Evolutionary conservation across 306 rosid genomes (phyloP).

Genomic region (Cucumis hystrix): DNA sequence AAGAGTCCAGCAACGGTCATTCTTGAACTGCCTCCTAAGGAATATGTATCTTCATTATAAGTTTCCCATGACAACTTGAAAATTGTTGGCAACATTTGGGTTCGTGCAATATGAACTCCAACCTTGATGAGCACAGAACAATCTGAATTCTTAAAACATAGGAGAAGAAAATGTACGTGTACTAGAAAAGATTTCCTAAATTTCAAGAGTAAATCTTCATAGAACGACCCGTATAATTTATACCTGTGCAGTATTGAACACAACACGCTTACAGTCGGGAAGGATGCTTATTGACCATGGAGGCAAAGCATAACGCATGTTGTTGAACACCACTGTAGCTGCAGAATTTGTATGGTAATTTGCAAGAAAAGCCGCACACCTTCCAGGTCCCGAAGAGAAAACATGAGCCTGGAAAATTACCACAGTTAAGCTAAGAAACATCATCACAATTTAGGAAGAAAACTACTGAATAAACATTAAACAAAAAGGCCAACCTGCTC

Average conservation of each 20-base stretch:
- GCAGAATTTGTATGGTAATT: conserved; percentile 44
- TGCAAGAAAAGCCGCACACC: conserved; percentile 84
- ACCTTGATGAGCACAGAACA: conserved; percentile 39
- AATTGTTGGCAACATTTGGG: conserved; percentile 51
- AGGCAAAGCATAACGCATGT: conserved; percentile 61
- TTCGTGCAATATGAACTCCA: conserved; percentile 46
- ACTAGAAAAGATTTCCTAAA: background rate
- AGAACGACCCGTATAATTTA: conserved; percentile 8
- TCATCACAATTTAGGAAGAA: background rate
- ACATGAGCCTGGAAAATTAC: conserved; percentile 56
- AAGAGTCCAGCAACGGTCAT: conserved; percentile 49
- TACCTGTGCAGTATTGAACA: conserved; percentile 84
- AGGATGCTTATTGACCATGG: conserved; percentile 98
- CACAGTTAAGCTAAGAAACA: conserved; percentile 7
- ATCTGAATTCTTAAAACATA: conserved; percentile 8
- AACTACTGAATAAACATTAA: background rate
- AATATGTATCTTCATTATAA: conserved; percentile 59
- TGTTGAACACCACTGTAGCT: conserved; percentile 58
- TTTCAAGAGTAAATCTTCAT: background rate
- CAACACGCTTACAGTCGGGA: conserved; percentile 71
- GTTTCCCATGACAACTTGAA: conserved; percentile 66
- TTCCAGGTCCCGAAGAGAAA: conserved; percentile 41
- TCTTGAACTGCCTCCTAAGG: conserved; percentile 44
- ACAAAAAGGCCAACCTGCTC: conserved; percentile 46
- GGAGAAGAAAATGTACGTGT: background rate